These are phyloP conservation scores for Exophiala viscosa DNA, from an alignment of 2,329 filamentous ascomycete species.

Conservation along the genomic window DNA sequence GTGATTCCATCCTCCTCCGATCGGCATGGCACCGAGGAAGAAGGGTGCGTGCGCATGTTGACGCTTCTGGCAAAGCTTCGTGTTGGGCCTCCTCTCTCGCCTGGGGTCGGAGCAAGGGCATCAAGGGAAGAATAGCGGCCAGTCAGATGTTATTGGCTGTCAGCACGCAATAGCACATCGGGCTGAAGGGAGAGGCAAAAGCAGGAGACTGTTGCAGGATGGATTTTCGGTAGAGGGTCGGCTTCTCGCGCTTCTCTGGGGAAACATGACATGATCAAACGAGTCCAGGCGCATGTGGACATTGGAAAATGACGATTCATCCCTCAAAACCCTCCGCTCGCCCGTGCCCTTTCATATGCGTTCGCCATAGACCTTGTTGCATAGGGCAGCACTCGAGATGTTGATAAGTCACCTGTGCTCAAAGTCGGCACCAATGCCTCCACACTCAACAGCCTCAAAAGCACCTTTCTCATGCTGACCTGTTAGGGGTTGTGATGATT, in stretches of 20 bases:
- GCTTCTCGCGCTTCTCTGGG: slow-evolving; percentile 9
- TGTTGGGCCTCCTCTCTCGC: not conserved
- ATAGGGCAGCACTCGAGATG: no score
- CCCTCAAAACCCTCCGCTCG: slow-evolving; percentile 12
- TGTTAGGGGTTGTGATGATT: no score
- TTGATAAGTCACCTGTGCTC: no score
- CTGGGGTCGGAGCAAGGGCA: not conserved
- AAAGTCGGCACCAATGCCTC: no score
- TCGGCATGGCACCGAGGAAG: slow-evolving; percentile 6
- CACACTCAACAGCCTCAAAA: no score
- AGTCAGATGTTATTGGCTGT: slow-evolving; percentile 9
- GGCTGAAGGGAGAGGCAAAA: slow-evolving; percentile 12
- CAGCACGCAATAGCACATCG: slow-evolving; percentile 5
- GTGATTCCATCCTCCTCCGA: slow-evolving; percentile 11
- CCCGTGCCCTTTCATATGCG: not conserved
- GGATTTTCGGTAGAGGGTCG: slow-evolving; percentile 19
- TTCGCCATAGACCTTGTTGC: no score
- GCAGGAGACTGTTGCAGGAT: not conserved
- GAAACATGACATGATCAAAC: slow-evolving; percentile 2
- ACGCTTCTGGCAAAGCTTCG: slow-evolving; percentile 9
- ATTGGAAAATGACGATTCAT: slow-evolving; percentile 12
- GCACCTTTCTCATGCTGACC: no score
- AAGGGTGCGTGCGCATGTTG: not conserved
- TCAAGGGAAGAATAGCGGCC: slow-evolving; percentile 11
- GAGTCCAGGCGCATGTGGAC: slow-evolving; percentile 5